Percentiles rank a stretch among this genome's conserved stretches.
Conservation (phyloP, 2,329 filamentous ascomycete genomes). For the Fusarium foetens region DNA sequence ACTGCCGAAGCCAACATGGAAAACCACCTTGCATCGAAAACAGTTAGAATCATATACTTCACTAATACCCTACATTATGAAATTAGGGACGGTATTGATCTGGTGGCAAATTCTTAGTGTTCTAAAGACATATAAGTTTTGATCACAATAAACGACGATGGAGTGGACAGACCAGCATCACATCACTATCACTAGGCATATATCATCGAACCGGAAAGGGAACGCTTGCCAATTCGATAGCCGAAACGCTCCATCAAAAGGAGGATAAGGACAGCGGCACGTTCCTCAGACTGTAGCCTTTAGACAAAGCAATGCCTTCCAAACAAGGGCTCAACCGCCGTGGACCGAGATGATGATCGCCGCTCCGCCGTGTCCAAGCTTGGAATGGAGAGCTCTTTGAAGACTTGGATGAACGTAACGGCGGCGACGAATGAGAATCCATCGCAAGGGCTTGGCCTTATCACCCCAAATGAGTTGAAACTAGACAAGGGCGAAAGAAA, state of each 20-base stretch:
- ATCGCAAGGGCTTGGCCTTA: conserved; percentile 21
- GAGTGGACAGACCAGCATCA: not conserved
- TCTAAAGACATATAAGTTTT: not conserved
- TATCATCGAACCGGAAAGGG: not conserved
- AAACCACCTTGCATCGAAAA: no score
- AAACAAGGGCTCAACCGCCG: conserved; percentile 12
- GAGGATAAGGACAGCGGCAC: not conserved
- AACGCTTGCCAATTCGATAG: conserved; percentile 17
- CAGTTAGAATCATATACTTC: not conserved
- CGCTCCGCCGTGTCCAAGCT: conserved; percentile 27
- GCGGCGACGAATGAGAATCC: conserved; percentile 30
- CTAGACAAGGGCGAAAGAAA: conserved; percentile 25
- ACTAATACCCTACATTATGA: not conserved
- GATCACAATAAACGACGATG: not conserved
- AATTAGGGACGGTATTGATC: not conserved
- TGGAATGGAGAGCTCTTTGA: not conserved
- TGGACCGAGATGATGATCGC: conserved; percentile 33
- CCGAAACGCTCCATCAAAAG: conserved; percentile 10
- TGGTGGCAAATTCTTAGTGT: not conserved
- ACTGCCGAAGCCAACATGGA: not conserved
- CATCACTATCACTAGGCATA: not conserved
- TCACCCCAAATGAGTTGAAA: conserved; percentile 19
- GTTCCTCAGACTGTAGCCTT: not conserved
- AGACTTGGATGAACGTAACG: conserved; percentile 4
- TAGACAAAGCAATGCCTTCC: conserved; percentile 14